Evolutionary conservation across 1,284 basidiomycete species (phyloP).

Genomic region (Pholiota adiposa): DNA sequence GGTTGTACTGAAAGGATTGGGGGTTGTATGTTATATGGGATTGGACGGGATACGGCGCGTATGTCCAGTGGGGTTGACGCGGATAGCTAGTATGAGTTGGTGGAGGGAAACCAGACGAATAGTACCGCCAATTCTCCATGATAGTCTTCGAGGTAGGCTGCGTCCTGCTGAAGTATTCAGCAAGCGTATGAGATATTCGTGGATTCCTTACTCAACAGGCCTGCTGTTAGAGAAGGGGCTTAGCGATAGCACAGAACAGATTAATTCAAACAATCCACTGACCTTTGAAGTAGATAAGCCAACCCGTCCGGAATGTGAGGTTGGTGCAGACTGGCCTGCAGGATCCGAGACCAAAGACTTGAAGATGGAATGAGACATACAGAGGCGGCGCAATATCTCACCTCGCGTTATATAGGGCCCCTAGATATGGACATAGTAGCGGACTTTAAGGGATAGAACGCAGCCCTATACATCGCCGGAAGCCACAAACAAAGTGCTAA

Average conservation of each 20-base stretch:
- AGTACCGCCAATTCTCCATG: neutral
- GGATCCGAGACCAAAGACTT: neutral
- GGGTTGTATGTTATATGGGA: neutral
- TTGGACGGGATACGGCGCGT: neutral
- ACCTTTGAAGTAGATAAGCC: neutral
- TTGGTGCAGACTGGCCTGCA: neutral
- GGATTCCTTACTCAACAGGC: neutral
- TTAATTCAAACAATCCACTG: neutral
- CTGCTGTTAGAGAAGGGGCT: neutral
- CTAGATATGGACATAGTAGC: no score
- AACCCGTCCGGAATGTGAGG: neutral
- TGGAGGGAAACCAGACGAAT: neutral
- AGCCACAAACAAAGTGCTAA: no score
- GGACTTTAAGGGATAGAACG: no score
- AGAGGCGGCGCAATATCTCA: neutral
- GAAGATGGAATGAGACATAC: neutral
- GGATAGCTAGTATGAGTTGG: neutral
- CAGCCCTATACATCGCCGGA: no score
- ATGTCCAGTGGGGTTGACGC: neutral
- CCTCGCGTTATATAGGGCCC: neutral
- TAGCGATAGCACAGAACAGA: neutral
- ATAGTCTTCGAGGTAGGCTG: neutral
- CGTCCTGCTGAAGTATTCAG: neutral
- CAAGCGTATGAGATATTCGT: neutral
- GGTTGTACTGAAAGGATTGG: neutral